These are phyloP conservation scores for Chalciporus piperatus DNA, from an alignment of 768 basidiomycete genomes.

Conservation along the genomic window DNA sequence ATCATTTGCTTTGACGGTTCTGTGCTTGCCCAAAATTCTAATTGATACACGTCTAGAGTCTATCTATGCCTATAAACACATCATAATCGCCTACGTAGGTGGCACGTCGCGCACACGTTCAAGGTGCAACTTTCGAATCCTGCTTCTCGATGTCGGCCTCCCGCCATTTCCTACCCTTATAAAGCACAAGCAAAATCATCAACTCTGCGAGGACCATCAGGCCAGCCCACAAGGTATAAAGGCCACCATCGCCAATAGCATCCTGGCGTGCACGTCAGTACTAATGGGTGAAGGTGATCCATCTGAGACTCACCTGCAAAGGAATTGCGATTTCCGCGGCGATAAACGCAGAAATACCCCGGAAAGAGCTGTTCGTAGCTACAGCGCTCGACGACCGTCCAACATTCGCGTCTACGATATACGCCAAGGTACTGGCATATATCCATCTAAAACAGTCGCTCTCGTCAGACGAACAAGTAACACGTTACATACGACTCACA, in stretches of 20 bases:
- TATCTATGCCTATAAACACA: no score
- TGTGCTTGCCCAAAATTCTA: no score
- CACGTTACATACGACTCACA: slow-evolving; percentile 43
- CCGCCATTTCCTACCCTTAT: slow-evolving; percentile 64
- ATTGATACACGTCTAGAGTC: background rate
- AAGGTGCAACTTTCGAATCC: slow-evolving; percentile 7
- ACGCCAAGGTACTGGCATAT: slow-evolving; percentile 74
- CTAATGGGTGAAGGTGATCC: background rate
- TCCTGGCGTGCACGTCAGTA: slow-evolving; percentile 39
- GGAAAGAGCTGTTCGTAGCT: slow-evolving; percentile 73
- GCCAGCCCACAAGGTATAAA: slow-evolving; percentile 68
- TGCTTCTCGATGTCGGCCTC: slow-evolving; percentile 47
- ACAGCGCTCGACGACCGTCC: slow-evolving; percentile 78
- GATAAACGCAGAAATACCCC: slow-evolving; percentile 66
- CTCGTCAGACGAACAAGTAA: background rate
- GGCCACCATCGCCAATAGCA: slow-evolving; percentile 75
- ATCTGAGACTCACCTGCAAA: slow-evolving; percentile 42
- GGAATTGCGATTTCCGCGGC: slow-evolving; percentile 76
- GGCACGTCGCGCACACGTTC: background rate
- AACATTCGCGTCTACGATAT: slow-evolving; percentile 83
- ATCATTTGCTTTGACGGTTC: no score
- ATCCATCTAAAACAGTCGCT: slow-evolving; percentile 41
- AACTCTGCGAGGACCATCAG: slow-evolving; percentile 52
- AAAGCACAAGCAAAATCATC: slow-evolving; percentile 57
- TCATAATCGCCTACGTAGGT: background rate